These are phyloP conservation scores for Aspergillus sp. DNA, from an alignment of 2,329 filamentous ascomycete species.

Conservation along the genomic window DNA sequence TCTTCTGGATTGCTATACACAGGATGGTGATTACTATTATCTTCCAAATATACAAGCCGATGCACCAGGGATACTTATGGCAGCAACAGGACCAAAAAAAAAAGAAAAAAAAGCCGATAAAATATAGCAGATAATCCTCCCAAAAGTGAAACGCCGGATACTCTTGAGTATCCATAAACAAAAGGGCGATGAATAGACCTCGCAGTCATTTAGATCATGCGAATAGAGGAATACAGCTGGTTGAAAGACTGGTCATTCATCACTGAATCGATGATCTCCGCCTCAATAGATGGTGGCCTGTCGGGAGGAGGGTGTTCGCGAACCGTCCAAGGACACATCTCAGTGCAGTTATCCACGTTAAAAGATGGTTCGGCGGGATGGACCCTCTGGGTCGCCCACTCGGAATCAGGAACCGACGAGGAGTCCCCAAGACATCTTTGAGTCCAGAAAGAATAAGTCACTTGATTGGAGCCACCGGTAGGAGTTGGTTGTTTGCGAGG, in stretches of 20 bases:
- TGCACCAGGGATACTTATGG: background rate
- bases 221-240: conserved; percentile 30
- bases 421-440: conserved; percentile 25
- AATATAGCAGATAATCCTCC: background rate
- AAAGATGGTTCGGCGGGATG: conserved; percentile 29
- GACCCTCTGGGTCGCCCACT: conserved; percentile 30
- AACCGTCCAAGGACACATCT: conserved; percentile 33
- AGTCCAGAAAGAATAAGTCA: conserved; percentile 30
- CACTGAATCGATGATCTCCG: conserved; percentile 26
- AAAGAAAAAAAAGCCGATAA: background rate
- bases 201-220: conserved; percentile 20
- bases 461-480: conserved; percentile 16
- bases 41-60: background rate
- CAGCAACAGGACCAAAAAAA: background rate
- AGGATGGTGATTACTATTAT: background rate
- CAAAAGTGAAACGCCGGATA: background rate
- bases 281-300: conserved; percentile 24
- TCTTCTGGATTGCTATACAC: background rate
- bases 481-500: conserved; percentile 26
- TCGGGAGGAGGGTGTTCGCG: conserved; percentile 29
- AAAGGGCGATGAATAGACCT: background rate
- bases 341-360: conserved; percentile 30
- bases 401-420: conserved; percentile 19
- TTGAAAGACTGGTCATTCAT: conserved; percentile 25
- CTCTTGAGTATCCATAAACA: background rate